These are phyloP conservation scores for Talaromyces sp. DNA, from an alignment of 2,329 filamentous ascomycete species.

Conservation along the genomic window DNA sequence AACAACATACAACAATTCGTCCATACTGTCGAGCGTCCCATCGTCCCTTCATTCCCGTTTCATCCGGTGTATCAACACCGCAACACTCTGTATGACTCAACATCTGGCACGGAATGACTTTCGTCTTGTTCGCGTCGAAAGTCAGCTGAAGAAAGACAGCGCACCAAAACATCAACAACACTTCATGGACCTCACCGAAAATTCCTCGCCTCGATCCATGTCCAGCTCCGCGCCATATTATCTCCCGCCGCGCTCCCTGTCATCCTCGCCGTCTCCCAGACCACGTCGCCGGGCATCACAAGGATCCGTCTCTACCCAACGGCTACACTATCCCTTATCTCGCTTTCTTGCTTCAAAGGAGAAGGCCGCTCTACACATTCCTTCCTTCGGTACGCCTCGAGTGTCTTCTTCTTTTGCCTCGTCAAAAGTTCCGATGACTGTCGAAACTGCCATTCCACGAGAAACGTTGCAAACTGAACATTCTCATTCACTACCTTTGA, in stretches of 20 bases:
- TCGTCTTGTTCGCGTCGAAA: background rate
- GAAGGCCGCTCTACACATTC: slow-evolving; percentile 7
- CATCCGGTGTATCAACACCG: background rate
- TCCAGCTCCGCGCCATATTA: slow-evolving; percentile 8
- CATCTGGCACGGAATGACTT: slow-evolving; percentile 4
- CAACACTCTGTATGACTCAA: background rate
- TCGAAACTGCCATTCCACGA: slow-evolving; percentile 7
- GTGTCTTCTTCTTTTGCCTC: background rate
- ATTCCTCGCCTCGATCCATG: background rate
- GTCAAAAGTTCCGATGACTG: background rate
- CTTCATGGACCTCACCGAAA: slow-evolving; percentile 1
- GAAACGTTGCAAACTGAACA: slow-evolving; percentile 26
- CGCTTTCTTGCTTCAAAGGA: slow-evolving; percentile 15
- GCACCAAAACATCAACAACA: background rate
- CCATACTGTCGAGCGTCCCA: background rate
- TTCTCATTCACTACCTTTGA: slow-evolving; percentile 37
- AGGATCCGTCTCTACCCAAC: slow-evolving; percentile 15
- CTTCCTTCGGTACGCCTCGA: background rate
- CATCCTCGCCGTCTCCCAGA: slow-evolving; percentile 11
- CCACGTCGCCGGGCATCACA: slow-evolving; percentile 15
- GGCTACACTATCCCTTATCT: slow-evolving; percentile 8
- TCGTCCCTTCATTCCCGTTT: background rate
- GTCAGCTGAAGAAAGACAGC: slow-evolving; percentile 4
- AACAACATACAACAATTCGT: background rate
- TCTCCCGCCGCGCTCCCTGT: slow-evolving; percentile 9